Percentiles rank a stretch among this genome's conserved stretches.
Conservation (phyloP, 441 rosid species). For the Viola pubescens region DNA sequence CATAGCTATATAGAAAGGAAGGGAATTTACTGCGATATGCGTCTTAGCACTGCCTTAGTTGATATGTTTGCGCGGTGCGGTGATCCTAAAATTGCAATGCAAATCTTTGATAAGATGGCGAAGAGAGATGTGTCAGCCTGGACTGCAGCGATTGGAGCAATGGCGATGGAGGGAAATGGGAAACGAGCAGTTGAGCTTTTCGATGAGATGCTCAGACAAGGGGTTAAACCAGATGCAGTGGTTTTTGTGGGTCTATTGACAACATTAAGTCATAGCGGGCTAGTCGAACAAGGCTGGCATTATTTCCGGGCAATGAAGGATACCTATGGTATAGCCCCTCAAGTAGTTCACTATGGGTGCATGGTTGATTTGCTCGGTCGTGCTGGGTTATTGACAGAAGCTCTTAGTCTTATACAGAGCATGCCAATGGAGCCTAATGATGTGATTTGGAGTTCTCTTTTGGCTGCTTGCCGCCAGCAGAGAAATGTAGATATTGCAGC, state of each 20-base stretch:
- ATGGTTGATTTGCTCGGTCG: constrained; percentile 56
- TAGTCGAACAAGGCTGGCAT: constrained; percentile 46
- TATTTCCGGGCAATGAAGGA: constrained; percentile 43
- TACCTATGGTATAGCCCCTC: constrained; percentile 39
- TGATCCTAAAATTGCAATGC: constrained; percentile 35
- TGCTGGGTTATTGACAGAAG: constrained; percentile 53
- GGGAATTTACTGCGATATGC: constrained; percentile 38
- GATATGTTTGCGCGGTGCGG: constrained; percentile 67
- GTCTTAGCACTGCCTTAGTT: constrained; percentile 47
- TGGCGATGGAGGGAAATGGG: constrained; percentile 58
- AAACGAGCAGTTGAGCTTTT: constrained; percentile 44
- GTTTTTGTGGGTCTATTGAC: constrained; percentile 65
- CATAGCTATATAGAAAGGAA: constrained; percentile 42
- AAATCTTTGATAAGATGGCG: constrained; percentile 38
- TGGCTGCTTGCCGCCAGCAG: constrained; percentile 53
- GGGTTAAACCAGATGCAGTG: constrained; percentile 44
- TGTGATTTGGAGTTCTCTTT: constrained; percentile 58
- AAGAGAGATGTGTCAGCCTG: constrained; percentile 43
- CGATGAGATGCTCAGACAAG: constrained; percentile 38
- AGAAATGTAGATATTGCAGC: constrained; percentile 43
- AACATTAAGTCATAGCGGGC: constrained; percentile 59
- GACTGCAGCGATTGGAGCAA: constrained; percentile 63
- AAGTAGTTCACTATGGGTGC: constrained; percentile 61
- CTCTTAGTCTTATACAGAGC: constrained; percentile 46
- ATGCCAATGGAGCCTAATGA: constrained; percentile 51